Base-by-base conservation (phyloP, 2,329 filamentous ascomycete species). In the Alternaria sp. region DNA sequence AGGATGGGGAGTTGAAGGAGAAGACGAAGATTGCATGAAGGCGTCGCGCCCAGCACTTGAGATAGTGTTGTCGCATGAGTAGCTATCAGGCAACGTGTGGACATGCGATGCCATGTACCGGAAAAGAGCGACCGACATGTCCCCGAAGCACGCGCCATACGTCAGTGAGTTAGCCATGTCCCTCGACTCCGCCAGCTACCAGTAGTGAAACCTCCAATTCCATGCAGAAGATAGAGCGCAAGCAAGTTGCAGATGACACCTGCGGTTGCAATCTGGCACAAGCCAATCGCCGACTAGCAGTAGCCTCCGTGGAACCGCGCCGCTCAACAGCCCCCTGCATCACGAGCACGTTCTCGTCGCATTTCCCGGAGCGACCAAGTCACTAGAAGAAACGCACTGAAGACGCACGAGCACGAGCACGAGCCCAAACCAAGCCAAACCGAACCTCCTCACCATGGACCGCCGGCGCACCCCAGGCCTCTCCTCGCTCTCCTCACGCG, bases 391-490 rank as follows among this genome's bases (percentile, higher is more conserved):
- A 34, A 17, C 40, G 40, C 24, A 29, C 40, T 23, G 24, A 44
- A 44, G 40, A 17, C 40, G 40, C 44, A 33, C 44, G 29, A 21
- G 11, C 40, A 45, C 21, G 5, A 0, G 17, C 37, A 23, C 17
- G 9, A 23, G 5, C 24, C 42, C 24, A n/a, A 41, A 10, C 6
- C 17, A 17, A 17, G 11, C 50, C 5, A n/a, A 29, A 24, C 26
- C 13, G 37, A 31, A 24, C 33, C 31, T 50, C 33, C 31, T 50
- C 61, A 61, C 51, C 29, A 82, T 82, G 80, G 74, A 80, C 58
- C 79, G 76, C 57, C 88, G 90, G 70, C 92, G 92, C 80, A 92
- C 92, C 64, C 92, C 97, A 60, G 94, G 94, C 72, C 88, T 98
- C 57, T 93, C 90, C 31, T 93, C 93, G 21, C 69, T 76, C 54